These are phyloP conservation scores for Arthrobotrys iridis DNA, from an alignment of 2,329 filamentous ascomycete genomes.

Conservation along the genomic window DNA sequence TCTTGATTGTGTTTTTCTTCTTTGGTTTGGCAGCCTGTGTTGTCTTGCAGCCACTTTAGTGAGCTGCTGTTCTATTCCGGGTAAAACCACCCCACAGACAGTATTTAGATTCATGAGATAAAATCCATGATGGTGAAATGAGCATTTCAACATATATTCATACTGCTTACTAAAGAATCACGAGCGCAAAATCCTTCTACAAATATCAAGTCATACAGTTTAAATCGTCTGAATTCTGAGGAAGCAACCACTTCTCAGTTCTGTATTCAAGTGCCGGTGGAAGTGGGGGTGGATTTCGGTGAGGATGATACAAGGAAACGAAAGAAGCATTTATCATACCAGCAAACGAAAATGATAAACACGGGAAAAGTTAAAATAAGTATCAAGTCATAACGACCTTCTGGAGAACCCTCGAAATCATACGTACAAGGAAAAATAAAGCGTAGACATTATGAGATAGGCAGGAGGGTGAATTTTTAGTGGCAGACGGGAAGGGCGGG, in stretches of 20 bases:
- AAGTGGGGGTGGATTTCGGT: neutral
- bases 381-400: conserved; percentile 16
- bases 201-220: neutral
- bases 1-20: neutral
- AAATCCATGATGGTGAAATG: no score
- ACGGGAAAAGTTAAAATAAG: conserved; percentile 13
- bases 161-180: neutral
- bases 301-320: neutral
- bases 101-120: no score
- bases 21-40: neutral
- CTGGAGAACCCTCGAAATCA: conserved; percentile 27
- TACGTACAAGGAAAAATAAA: conserved; percentile 34
- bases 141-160: no score
- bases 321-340: neutral
- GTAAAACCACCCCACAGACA: no score
- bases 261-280: conserved; percentile 12
- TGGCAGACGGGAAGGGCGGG: neutral
- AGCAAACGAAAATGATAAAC: neutral
- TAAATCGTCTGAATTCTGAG: neutral
- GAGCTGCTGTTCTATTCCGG: no score
- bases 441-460: conserved; percentile 27
- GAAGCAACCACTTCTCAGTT: neutral
- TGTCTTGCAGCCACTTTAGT: no score
- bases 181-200: neutral
- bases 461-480: neutral